Evolutionary conservation across 306 rosid genomes (phyloP).

Genomic region (Ochetophila trinervis): DNA sequence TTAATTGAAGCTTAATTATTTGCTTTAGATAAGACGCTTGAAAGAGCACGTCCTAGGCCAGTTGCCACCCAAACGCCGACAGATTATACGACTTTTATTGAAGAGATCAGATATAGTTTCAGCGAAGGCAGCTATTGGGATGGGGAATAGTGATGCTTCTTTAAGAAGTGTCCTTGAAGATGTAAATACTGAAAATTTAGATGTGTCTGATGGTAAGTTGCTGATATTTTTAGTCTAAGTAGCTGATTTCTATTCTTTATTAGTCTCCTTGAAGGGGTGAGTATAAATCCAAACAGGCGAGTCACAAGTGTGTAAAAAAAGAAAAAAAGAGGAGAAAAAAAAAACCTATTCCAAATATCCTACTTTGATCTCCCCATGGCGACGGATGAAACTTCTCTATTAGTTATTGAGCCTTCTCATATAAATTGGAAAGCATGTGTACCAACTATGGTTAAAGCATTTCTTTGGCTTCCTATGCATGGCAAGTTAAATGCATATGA

Average conservation of each 20-base stretch:
- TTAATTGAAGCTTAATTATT: slow-evolving; percentile 23
- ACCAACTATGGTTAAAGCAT: too few relatives aligned
- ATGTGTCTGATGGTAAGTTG: slow-evolving; percentile 56
- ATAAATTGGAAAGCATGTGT: too few relatives aligned
- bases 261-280: neutral
- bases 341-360: too few relatives aligned
- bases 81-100: slow-evolving; percentile 64
- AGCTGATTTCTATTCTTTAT: neutral
- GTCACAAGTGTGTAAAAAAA: too few relatives aligned
- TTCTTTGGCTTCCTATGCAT: too few relatives aligned
- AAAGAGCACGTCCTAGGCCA: slow-evolving; percentile 83
- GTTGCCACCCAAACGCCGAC: slow-evolving; percentile 93
- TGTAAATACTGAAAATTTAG: slow-evolving; percentile 33
- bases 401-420: too few relatives aligned
- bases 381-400: too few relatives aligned
- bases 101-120: slow-evolving; percentile 73
- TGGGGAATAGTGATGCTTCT: slow-evolving; percentile 25
- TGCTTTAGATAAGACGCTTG: slow-evolving; percentile 80
- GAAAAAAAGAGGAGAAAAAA: too few relatives aligned
- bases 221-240: slow-evolving; percentile 5
- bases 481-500: too few relatives aligned
- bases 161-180: slow-evolving; percentile 40
- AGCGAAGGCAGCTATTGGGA: slow-evolving; percentile 67
- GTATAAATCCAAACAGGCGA: too few relatives aligned
- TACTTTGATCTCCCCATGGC: too few relatives aligned